Percentiles rank a stretch among this genome's conserved stretches.
These are phyloP conservation scores for Irpex sp. DNA, from an alignment of 1,284 basidiomycete species.

Conservation along the genomic window DNA sequence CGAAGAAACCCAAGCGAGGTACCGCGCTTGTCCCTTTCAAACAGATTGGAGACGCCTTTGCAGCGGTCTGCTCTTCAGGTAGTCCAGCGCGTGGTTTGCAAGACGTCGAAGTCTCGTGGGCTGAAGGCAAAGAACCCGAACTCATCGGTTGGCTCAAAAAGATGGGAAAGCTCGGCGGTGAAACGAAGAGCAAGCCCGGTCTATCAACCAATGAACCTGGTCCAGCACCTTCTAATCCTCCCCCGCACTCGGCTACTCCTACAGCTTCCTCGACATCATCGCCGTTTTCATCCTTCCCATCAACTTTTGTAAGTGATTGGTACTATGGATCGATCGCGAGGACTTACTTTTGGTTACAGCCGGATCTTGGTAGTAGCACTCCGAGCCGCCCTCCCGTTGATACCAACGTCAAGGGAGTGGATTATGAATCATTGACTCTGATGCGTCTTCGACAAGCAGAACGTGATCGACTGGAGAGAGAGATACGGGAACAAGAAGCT, in stretches of 20 bases:
- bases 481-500: slow-evolving; percentile 67
- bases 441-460: slow-evolving; percentile 79
- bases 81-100: slow-evolving; percentile 35
- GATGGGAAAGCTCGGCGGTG: slow-evolving; percentile 51
- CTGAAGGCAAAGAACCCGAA: slow-evolving; percentile 60
- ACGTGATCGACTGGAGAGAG: slow-evolving; percentile 66
- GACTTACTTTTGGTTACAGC: slow-evolving; percentile 11
- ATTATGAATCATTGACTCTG: slow-evolving; percentile 78
- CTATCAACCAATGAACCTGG: not conserved
- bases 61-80: slow-evolving; percentile 58
- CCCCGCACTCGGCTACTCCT: not conserved
- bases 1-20: slow-evolving; percentile 59
- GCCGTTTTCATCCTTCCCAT: slow-evolving; percentile 50
- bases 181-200: not conserved
- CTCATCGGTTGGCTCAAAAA: slow-evolving; percentile 73
- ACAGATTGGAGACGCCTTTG: slow-evolving; percentile 68
- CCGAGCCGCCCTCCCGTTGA: slow-evolving; percentile 18
- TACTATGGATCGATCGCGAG: not conserved
- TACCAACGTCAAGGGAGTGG: slow-evolving; percentile 38
- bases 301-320: slow-evolving; percentile 44
- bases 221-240: not conserved
- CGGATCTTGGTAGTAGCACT: slow-evolving; percentile 21
- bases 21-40: slow-evolving; percentile 71
- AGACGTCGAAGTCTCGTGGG: slow-evolving; percentile 47
- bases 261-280: slow-evolving; percentile 7